A percentile compares a stretch with the other conserved stretches of the same genome.
phyloP scores from a whole-genome alignment of 768 basidiomycete species.

The Pleurotus salmoneostramineus region DNA sequence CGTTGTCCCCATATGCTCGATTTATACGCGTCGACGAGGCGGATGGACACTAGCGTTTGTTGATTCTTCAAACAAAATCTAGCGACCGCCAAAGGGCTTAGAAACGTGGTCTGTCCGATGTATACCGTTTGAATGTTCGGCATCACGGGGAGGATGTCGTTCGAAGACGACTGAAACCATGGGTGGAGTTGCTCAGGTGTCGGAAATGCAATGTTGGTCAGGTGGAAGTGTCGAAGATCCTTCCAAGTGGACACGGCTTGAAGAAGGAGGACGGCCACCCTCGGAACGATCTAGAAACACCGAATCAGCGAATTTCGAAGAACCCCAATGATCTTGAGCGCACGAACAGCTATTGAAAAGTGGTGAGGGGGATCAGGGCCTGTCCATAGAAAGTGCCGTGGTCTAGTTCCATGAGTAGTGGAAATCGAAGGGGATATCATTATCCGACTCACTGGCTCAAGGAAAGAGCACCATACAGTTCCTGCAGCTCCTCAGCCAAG shows the following conservation, averaged over 20 bases:
- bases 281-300: conserved; percentile 36
- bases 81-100: conserved; percentile 36
- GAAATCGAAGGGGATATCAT: too few relatives aligned
- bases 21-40: conserved; percentile 49
- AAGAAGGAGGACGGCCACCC: conserved; percentile 34
- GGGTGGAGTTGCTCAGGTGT: conserved; percentile 7
- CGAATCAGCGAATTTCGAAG: not conserved
- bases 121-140: conserved; percentile 38
- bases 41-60: conserved; percentile 26
- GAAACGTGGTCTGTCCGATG: conserved; percentile 46
- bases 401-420: conserved; percentile 23
- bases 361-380: conserved; percentile 60
- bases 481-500: conserved; percentile 15
- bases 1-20: conserved; percentile 59
- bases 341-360: conserved; percentile 55
- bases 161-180: conserved; percentile 8
- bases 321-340: not conserved
- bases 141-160: conserved; percentile 24
- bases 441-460: conserved; percentile 29
- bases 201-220: conserved; percentile 37
- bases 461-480: conserved; percentile 26
- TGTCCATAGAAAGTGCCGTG: conserved; percentile 49
- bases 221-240: conserved; percentile 38
- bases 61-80: conserved; percentile 20
- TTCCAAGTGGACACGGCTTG: conserved; percentile 35